A percentile compares a stretch with the other conserved stretches of the same genome.
Evolutionary conservation across 306 rosid genomes (phyloP).

Genomic region (Sechiopsis laciniata): DNA sequence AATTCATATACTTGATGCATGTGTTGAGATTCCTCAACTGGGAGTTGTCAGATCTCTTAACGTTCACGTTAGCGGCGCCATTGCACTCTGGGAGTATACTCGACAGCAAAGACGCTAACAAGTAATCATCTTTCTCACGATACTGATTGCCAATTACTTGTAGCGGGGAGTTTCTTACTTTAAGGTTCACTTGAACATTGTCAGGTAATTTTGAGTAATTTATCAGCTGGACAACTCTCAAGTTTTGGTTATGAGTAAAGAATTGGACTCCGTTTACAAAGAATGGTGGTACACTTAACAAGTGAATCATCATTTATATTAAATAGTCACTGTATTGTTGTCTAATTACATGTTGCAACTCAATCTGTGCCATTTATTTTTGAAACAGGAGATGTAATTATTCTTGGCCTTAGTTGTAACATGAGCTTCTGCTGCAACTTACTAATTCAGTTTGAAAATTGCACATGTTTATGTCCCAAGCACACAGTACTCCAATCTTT

Average conservation of each 20-base stretch:
- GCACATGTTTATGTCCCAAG: too few relatives aligned
- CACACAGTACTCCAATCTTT: too few relatives aligned
- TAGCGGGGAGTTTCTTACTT: background rate
- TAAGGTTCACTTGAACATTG: background rate
- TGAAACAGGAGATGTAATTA: background rate
- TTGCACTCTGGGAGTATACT: conserved; percentile 95
- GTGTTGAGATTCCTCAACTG: conserved; percentile 86
- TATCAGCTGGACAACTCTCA: background rate
- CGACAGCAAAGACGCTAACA: conserved; percentile 76
- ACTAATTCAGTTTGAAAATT: too few relatives aligned
- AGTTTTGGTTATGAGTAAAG: background rate
- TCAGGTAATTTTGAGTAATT: background rate
- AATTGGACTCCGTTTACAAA: background rate
- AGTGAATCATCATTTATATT: background rate
- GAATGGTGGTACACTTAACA: background rate
- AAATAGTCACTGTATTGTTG: background rate
- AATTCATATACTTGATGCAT: conserved; percentile 79
- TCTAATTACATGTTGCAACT: background rate
- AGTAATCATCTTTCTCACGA: background rate
- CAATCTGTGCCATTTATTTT: background rate
- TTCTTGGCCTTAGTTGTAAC: conserved; percentile 3
- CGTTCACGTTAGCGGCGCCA: conserved; percentile 95
- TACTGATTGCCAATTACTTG: background rate
- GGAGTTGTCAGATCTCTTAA: conserved; percentile 96
- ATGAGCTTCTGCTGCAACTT: background rate